Percentiles rank a stretch among this genome's conserved stretches.
phyloP scores from a whole-genome alignment of 345 rosid species.

The Gossypium bickii region DNA sequence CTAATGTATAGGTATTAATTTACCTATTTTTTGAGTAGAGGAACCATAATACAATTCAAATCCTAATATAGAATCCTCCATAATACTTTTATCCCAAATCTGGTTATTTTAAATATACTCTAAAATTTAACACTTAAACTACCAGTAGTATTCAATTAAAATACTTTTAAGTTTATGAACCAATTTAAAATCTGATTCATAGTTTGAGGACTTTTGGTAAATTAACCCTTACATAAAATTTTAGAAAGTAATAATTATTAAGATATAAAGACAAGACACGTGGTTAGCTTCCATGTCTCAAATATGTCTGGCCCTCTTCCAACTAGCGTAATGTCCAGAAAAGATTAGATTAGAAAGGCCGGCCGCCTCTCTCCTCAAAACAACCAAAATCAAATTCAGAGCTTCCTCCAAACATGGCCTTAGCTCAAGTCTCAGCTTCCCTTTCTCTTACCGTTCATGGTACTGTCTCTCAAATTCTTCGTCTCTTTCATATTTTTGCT shows the following conservation, averaged over 20 bases:
- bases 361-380: neutral
- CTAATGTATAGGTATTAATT: too few relatives aligned
- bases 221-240: too few relatives aligned
- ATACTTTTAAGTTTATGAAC: too few relatives aligned
- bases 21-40: too few relatives aligned
- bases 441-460: conserved; percentile 46
- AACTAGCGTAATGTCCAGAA: neutral
- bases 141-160: too few relatives aligned
- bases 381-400: neutral
- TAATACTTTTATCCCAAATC: too few relatives aligned
- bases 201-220: too few relatives aligned
- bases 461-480: conserved; percentile 19
- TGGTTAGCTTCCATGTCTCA: conserved; percentile 16
- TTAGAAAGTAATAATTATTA: neutral
- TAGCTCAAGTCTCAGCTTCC: conserved; percentile 55
- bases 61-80: too few relatives aligned
- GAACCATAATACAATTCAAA: too few relatives aligned
- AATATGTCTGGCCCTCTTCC: conserved; percentile 20
- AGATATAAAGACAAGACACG: conserved; percentile 20
- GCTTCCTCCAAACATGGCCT: conserved; percentile 37
- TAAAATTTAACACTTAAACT: too few relatives aligned
- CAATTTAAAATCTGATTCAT: too few relatives aligned
- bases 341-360: conserved; percentile 12
- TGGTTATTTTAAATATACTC: too few relatives aligned
- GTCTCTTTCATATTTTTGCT: neutral